Conservation (phyloP, 169 alveolate species). For the Plasmodium chabaudi region DNA sequence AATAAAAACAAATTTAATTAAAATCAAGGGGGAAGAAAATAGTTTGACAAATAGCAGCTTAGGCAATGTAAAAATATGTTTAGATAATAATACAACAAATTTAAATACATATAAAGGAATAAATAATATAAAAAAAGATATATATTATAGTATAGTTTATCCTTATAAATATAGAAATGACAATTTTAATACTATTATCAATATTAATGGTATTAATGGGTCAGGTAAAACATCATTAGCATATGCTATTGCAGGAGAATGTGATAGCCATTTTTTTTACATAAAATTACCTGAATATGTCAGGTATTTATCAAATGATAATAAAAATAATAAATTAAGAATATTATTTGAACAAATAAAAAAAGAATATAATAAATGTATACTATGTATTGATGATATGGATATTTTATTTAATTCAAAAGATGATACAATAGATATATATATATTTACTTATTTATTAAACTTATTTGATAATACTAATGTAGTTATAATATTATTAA, state of each 20-base stretch:
- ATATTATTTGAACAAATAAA: conserved; percentile 63
- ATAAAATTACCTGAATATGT: conserved; percentile 82
- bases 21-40: conserved; percentile 9
- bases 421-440: conserved; percentile 58
- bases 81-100: background rate
- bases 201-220: conserved; percentile 96
- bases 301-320: conserved; percentile 39
- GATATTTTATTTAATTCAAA: conserved; percentile 54
- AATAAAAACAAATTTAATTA: background rate
- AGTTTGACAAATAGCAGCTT: background rate
- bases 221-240: conserved; percentile 97
- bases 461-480: conserved; percentile 57
- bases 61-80: background rate
- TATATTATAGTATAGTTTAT: conserved; percentile 59
- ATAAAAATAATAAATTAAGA: conserved; percentile 59
- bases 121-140: conserved; percentile 49
- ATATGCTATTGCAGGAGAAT: conserved; percentile 94
- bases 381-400: conserved; percentile 68
- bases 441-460: conserved; percentile 56
- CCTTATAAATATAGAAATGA: conserved; percentile 43
- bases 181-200: conserved; percentile 33
- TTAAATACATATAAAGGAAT: conserved; percentile 57
- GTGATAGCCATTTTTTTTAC: conserved; percentile 84
- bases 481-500: conserved; percentile 40
- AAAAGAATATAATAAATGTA: conserved; percentile 48